Percentiles rank a stretch among this genome's conserved stretches.
Evolutionary conservation across 2,329 filamentous ascomycete genomes (phyloP).

Genomic region (Penicillium sp.): DNA sequence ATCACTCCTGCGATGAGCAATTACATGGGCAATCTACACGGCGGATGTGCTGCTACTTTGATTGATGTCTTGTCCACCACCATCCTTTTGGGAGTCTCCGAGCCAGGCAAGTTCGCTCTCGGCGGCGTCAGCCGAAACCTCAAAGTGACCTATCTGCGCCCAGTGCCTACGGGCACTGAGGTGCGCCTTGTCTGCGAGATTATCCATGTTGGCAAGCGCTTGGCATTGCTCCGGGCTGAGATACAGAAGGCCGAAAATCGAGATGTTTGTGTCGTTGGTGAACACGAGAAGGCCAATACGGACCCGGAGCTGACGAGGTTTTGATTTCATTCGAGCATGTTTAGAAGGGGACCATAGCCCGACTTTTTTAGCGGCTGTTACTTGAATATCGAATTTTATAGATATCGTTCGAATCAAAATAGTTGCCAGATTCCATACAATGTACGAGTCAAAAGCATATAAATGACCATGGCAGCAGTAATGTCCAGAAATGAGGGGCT

Average conservation of each 20-base stretch:
- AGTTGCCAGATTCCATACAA: background rate
- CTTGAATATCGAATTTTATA: constrained; percentile 6
- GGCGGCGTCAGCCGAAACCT: constrained; percentile 66
- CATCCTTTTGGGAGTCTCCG: constrained; percentile 56
- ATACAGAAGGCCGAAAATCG: constrained; percentile 57
- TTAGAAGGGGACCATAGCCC: background rate
- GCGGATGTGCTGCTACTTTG: constrained; percentile 69
- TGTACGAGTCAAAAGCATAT: background rate
- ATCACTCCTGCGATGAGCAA: constrained; percentile 92
- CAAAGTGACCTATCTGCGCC: constrained; percentile 66
- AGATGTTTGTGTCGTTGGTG: constrained; percentile 56
- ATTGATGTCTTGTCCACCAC: constrained; percentile 66
- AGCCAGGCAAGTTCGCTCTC: constrained; percentile 60
- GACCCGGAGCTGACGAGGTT: constrained; percentile 46
- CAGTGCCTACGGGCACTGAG: constrained; percentile 54
- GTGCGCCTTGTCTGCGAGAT: constrained; percentile 58
- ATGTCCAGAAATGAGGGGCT: constrained; percentile 19
- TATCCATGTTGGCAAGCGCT: constrained; percentile 56
- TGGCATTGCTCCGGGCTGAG: constrained; percentile 55
- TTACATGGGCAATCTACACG: constrained; percentile 84
- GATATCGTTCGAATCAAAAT: constrained; percentile 4
- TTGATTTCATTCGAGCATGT: constrained; percentile 10
- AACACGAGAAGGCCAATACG: constrained; percentile 65
- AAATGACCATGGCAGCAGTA: background rate
- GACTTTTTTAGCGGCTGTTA: background rate